These are phyloP conservation scores for Grigorovia transvaalensis DNA, from an alignment of 805 yeast genomes.

Conservation along the genomic window DNA sequence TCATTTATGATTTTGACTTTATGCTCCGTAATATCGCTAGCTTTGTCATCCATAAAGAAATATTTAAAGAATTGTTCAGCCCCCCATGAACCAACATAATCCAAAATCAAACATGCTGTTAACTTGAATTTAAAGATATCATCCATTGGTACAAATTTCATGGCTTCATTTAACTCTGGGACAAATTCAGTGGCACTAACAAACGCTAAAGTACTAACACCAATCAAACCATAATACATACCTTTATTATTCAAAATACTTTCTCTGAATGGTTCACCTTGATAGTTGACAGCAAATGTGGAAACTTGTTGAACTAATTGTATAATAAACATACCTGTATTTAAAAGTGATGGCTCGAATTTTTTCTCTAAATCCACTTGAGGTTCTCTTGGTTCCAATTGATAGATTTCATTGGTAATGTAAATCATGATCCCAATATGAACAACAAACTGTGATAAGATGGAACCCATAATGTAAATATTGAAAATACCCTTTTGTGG, in stretches of 20 bases:
- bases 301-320: constrained; percentile 95
- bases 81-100: constrained; percentile 64
- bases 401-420: constrained; percentile 73
- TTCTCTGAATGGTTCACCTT: constrained; percentile 94
- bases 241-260: constrained; percentile 84
- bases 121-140: constrained; percentile 63
- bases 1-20: constrained; percentile 3
- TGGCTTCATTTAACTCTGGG: constrained; percentile 87
- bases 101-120: constrained; percentile 61
- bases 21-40: constrained; percentile 74
- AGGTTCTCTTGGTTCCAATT: constrained; percentile 86
- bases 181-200: constrained; percentile 89
- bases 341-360: constrained; percentile 80
- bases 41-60: constrained; percentile 81
- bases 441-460: constrained; percentile 90
- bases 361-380: constrained; percentile 81
- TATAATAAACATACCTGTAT: constrained; percentile 90
- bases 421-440: constrained; percentile 77
- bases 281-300: constrained; percentile 95
- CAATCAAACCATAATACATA: constrained; percentile 90
- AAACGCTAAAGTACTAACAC: constrained; percentile 80
- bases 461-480: constrained; percentile 93
- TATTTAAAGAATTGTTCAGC: constrained; percentile 74
- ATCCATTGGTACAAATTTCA: constrained; percentile 85
- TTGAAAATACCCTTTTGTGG: constrained; percentile 98